Conservation (phyloP, 2,329 filamentous ascomycete species). For the Apiospora rasikravindrae region DNA sequence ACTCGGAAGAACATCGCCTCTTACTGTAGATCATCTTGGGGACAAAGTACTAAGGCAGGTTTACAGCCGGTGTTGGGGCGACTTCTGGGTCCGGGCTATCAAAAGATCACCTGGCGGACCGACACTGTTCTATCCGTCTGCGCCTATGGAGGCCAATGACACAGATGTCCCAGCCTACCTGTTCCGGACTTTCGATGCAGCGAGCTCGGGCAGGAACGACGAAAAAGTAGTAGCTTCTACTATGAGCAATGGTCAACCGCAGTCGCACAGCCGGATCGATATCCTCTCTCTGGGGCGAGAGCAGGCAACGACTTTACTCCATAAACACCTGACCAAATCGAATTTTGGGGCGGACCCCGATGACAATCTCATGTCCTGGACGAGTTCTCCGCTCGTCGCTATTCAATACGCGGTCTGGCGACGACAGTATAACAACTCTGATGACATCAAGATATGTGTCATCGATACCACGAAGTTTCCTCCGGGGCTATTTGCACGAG, state of each 20-base stretch:
- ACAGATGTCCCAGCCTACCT: neutral
- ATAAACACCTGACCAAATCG: neutral
- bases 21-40: neutral
- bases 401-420: neutral
- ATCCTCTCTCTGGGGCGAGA: neutral
- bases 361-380: conserved; percentile 5
- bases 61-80: neutral
- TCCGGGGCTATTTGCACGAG: neutral
- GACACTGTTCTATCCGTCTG: conserved; percentile 11
- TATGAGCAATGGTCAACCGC: neutral
- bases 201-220: neutral
- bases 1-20: neutral
- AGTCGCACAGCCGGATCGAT: neutral
- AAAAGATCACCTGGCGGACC: neutral
- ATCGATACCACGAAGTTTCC: neutral
- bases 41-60: neutral
- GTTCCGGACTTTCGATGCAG: neutral
- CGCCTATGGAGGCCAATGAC: neutral
- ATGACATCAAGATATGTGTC: neutral
- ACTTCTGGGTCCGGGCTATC: neutral
- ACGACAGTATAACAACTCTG: neutral
- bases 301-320: neutral
- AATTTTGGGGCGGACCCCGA: no score
- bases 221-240: neutral
- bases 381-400: neutral